Base-by-base conservation (phyloP, 2,329 filamentous ascomycete genomes). In the Coniella lustricola region DNA sequence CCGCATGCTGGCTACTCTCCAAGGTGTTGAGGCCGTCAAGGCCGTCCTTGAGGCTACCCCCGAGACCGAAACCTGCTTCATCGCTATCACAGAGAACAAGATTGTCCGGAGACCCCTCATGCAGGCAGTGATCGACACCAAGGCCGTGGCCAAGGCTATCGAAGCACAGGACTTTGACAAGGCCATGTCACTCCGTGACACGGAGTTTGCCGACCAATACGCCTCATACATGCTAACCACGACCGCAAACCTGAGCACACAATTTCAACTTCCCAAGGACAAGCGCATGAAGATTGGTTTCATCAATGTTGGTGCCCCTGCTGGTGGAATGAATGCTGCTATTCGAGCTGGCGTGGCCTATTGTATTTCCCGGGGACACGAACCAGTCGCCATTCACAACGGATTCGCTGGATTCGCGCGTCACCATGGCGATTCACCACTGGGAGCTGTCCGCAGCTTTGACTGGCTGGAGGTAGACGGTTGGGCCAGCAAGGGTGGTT, bases 51-150 rank as follows among this genome's bases (percentile, higher is more conserved):
- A 95, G 56, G 87, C 89, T 43, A 94, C 83, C 0, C 90, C 93
- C 9, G 85, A 93, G 37, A 91, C 87, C 0, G 87, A 89, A 48
- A 95, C 90, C 42, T 91, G 90, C 50, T 90, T 98, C 62, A 97
- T 98, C 63, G 90, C 90, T 58, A 90, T 98, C 57, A 90, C 85
- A 55, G 93, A 98, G 73, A 97, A 97, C 77, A 95, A 98, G 72
- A 97, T 98, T 63, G 83, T 90, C 55, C 82, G 90, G 48, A 90
- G 90, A 59, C 85, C 90, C 17, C 73, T 98, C 21, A 86, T 97
- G 73, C 80, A 95, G 62, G 90, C 93, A 1, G 93, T 98, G 10
- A 72, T 79, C 40, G 80, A 90, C 60, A 98, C 93, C 22, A 85
- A 96, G 65, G 78, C 86, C 48, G 88, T 97, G 1, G 81, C 89